Percentiles rank a stretch among this genome's conserved stretches.
Evolutionary conservation across 2,329 filamentous ascomycete species (phyloP).

Genomic region (Stagonosporopsis vannaccii): DNA sequence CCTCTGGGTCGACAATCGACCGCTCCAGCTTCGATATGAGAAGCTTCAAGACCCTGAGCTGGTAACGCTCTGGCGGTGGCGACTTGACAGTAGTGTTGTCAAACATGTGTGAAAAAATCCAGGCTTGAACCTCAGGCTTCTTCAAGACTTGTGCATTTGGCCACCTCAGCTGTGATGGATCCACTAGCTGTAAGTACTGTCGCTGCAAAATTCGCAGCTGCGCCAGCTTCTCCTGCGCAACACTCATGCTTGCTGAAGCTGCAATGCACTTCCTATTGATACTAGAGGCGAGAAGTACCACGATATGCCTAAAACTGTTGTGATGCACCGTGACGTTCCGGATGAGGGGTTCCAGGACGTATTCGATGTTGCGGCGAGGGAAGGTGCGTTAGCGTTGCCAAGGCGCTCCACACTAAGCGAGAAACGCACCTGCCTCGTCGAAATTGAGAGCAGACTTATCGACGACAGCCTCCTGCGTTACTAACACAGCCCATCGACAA

Average conservation of each 20-base stretch:
- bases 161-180: constrained; percentile 67
- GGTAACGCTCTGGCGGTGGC: constrained; percentile 73
- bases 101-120: constrained; percentile 73
- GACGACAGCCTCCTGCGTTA: constrained; percentile 26
- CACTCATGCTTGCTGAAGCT: constrained; percentile 21
- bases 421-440: constrained; percentile 16
- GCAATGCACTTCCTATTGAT: background rate
- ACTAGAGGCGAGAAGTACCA: background rate
- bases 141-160: constrained; percentile 68
- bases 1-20: constrained; percentile 80
- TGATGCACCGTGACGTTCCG: constrained; percentile 2
- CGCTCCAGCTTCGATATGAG: constrained; percentile 74
- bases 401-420: constrained; percentile 16
- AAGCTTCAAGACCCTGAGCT: constrained; percentile 74
- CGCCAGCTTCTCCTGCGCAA: constrained; percentile 16
- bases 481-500: constrained; percentile 36
- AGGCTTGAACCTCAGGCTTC: constrained; percentile 67
- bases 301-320: background rate
- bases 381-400: constrained; percentile 12
- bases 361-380: constrained; percentile 7
- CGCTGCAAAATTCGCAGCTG: constrained; percentile 61
- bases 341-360: background rate
- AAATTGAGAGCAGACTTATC: constrained; percentile 12
- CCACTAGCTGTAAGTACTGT: constrained; percentile 81
- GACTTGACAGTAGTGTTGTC: constrained; percentile 62